Evolutionary conservation across 1,139 yeast genomes (phyloP), one percentile per base, ranked within the genome.

Genomic region (Schizosaccharomyces versatilis): DNA sequence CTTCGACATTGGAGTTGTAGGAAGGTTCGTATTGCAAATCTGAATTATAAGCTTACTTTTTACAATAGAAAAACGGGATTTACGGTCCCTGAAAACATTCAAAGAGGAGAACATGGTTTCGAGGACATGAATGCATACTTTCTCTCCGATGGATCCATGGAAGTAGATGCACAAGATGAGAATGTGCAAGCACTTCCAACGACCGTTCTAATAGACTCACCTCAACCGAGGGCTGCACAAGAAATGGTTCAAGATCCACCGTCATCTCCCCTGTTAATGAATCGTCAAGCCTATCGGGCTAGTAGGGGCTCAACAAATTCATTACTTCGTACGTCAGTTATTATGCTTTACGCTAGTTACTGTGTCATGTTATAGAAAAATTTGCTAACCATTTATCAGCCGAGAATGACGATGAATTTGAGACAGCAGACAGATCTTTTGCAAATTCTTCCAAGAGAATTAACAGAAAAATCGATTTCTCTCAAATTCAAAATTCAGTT

Each of bases 1-100:
- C 19, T 42, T 42, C 15, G 48, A 42, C 15, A 42, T 42, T 42
- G 48, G 48, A n/a, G 48, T 42, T 19, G 48, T 42, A n/a, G 48
- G 48, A 19, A 44, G 49, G 49, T 44, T 19, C 41, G 41, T 39
- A 12, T 14, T 12, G 14, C 14, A 39, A 3, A 3, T 39, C 14
- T 12, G 41, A 3, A 3, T 24, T 19, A 44, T 15, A 12, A 41
- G 10, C 10, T 9, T 9, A 41, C 10, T 3, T 44, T 9, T 44
- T 44, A 19, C 19, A 19, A n/a, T 44, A 44, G 49, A 32, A 42
- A 42, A 42, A 42, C 48, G 12, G 48, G 48, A 42, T 42, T 42
- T 32, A 42, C 48, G 12, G 48, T 42, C 15, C 48, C 48, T 19
- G 14, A 19, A 3, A 12, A 42, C 12, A 32, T 42, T 19, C 15